Base-by-base conservation (phyloP, 345 rosid species). In the Populus davidiana region DNA sequence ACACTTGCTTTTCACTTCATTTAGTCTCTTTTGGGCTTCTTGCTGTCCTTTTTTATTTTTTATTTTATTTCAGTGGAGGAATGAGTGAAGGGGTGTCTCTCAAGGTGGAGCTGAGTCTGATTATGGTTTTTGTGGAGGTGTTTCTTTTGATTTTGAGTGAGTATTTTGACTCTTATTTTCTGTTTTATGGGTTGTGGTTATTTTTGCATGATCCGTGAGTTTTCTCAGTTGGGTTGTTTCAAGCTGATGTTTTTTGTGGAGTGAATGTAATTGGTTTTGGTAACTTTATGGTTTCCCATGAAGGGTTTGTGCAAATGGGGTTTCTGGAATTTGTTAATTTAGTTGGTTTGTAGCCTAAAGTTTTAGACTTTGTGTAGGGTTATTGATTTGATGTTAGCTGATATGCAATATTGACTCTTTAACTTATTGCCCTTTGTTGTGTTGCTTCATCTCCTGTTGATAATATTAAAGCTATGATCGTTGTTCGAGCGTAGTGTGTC, bases 1-100 rank as follows among this genome's bases (percentile, higher is more conserved):
- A 1, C 5, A 59, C 44, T 17, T 2, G 59, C 5, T 23, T 44
- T 17, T 78, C 41, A 8, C 14, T 7, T 9, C 38, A 2, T 33
- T 29, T 67, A 21, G 8, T 20, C 17, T 11, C 20, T 39, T 44
- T 77, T 20, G 14, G 35, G 12, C 75, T 74, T 31, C 27, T 2
- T 67, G 23, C 8, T 35, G 56, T 25, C 35, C 13, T 59, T 35
- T 66, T 3, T 12, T 27, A 59, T 38, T 47, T n/a, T 52, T 63
- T 20, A 59, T 8, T 70, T 70, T 49, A 25, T 63, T 67, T 49
- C 21, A 70, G 56, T 35, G 72, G 69, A 78, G 83, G 77, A 71
- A 85, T 84, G 87, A 84, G 69, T 75, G 89, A 83, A 71, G 82
- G 83, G 70, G 83, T 79, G 61, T 75, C 86, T 76, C 77, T 81